Percentiles rank a stretch among this genome's conserved stretches.
phyloP scores from a whole-genome alignment of 352 stramenopile genomes.

The Peronospora belbahrii region DNA sequence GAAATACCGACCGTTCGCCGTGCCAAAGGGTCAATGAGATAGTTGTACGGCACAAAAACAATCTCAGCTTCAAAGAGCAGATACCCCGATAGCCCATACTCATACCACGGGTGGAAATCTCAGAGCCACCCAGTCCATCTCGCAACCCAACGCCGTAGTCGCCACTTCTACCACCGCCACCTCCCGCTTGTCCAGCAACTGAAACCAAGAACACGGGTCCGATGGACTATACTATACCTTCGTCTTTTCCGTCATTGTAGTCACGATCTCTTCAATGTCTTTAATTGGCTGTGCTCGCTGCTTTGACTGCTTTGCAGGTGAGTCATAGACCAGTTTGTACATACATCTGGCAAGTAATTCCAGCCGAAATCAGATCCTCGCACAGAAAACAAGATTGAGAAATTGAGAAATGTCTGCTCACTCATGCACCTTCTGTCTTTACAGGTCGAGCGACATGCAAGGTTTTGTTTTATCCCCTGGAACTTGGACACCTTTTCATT shows the following conservation, averaged over 20 bases:
- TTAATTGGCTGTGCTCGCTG: constrained; percentile 76
- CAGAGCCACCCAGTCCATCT: constrained; percentile 14
- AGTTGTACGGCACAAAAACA: constrained; percentile 99
- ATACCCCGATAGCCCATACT: constrained; percentile 69
- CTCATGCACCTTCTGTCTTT: constrained; percentile 77
- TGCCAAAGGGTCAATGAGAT: constrained; percentile 94
- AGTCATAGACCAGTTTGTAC: constrained; percentile 76
- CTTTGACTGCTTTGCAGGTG: constrained; percentile 38
- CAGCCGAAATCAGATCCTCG: neutral
- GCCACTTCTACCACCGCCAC: constrained; percentile 5
- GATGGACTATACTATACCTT: constrained; percentile 65
- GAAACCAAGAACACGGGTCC: constrained; percentile 81
- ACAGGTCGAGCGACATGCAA: constrained; percentile 80
- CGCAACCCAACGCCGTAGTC: constrained; percentile 26
- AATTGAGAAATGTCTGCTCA: neutral
- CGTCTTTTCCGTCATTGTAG: constrained; percentile 72
- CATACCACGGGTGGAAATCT: constrained; percentile 28
- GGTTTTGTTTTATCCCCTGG: constrained; percentile 79
- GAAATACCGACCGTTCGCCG: constrained; percentile 90
- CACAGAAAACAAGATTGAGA: too few species aligned
- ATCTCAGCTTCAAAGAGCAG: constrained; percentile 92
- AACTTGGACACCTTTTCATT: constrained; percentile 90
- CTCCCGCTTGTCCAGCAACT: constrained; percentile 39
- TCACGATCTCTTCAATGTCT: constrained; percentile 98
- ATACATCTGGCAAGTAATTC: constrained; percentile 34